Conservation (phyloP, 148 eudicot species). For the Rhododendron simsii region DNA sequence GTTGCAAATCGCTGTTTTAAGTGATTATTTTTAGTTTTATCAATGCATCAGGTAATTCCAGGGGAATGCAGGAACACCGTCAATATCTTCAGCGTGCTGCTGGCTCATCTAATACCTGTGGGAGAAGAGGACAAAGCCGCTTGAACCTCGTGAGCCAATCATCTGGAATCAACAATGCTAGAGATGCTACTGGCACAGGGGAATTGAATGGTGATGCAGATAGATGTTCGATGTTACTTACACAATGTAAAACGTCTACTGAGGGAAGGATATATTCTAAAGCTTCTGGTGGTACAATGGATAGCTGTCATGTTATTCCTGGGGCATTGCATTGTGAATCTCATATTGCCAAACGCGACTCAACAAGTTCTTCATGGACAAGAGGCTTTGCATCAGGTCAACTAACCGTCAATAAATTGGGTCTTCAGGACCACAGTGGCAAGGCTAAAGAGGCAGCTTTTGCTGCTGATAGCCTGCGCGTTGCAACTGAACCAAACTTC, state of each 20-base stretch:
- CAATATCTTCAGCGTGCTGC: slow-evolving; percentile 21
- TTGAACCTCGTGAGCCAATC: slow-evolving; percentile 15
- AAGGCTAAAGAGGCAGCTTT: slow-evolving; percentile 17
- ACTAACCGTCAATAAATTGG: slow-evolving; percentile 11
- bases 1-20: slow-evolving; percentile 5
- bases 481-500: slow-evolving; percentile 30
- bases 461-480: slow-evolving; percentile 14
- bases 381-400: slow-evolving; percentile 20
- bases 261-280: slow-evolving; percentile 16
- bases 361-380: slow-evolving; percentile 15
- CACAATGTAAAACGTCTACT: slow-evolving; percentile 19
- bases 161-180: slow-evolving; percentile 15
- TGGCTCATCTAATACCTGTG: slow-evolving; percentile 20
- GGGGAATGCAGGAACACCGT: slow-evolving; percentile 11
- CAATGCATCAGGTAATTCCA: slow-evolving; percentile 33
- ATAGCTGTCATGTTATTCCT: slow-evolving; percentile 19
- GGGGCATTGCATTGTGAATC: slow-evolving; percentile 25
- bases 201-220: slow-evolving; percentile 17
- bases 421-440: slow-evolving; percentile 18
- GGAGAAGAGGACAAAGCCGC: slow-evolving; percentile 23
- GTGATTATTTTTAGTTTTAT: slow-evolving; percentile 2
- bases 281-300: slow-evolving; percentile 14
- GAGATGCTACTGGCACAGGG: slow-evolving; percentile 20
- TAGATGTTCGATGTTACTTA: slow-evolving; percentile 19
- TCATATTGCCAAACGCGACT: slow-evolving; percentile 18